phyloP scores from a whole-genome alignment of 148 eudicot species.

The Rhododendron mucronatum region DNA sequence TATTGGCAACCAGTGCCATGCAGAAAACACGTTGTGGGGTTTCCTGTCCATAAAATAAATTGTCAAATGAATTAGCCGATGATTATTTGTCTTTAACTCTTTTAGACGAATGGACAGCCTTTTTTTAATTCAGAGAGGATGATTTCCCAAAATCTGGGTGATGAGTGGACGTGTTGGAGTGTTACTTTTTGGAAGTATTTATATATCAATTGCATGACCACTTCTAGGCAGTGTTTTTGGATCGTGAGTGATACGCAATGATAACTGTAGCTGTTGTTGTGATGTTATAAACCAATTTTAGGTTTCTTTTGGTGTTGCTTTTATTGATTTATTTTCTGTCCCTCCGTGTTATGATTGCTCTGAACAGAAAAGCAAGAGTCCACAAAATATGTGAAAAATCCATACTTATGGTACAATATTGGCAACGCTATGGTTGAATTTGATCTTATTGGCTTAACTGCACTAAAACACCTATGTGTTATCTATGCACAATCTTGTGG shows the following conservation, averaged over 20 bases:
- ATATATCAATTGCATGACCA: not conserved
- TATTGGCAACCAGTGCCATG: constrained; percentile 4
- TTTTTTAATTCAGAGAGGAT: not conserved
- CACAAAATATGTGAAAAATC: not conserved
- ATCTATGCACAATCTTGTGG: not conserved
- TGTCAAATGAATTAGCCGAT: not conserved
- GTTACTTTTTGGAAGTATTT: not conserved
- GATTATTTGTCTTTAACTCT: not conserved
- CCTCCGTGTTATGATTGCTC: not conserved
- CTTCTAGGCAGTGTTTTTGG: not conserved
- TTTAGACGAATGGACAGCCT: not conserved
- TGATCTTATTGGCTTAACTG: not conserved
- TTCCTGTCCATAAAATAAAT: not conserved
- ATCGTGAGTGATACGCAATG: not conserved
- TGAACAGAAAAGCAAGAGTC: not conserved
- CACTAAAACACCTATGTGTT: not conserved
- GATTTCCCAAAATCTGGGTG: not conserved
- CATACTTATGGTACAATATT: not conserved
- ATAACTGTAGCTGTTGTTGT: not conserved
- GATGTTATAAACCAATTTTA: not conserved
- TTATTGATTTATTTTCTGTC: not conserved
- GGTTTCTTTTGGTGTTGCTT: not conserved
- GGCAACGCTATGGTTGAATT: not conserved
- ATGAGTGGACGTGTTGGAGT: not conserved
- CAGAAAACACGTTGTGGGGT: constrained; percentile 1